Percentiles rank a stretch among this genome's conserved stretches.
Conservation (phyloP, 768 basidiomycete species). For the Chalciporus chontae region DNA sequence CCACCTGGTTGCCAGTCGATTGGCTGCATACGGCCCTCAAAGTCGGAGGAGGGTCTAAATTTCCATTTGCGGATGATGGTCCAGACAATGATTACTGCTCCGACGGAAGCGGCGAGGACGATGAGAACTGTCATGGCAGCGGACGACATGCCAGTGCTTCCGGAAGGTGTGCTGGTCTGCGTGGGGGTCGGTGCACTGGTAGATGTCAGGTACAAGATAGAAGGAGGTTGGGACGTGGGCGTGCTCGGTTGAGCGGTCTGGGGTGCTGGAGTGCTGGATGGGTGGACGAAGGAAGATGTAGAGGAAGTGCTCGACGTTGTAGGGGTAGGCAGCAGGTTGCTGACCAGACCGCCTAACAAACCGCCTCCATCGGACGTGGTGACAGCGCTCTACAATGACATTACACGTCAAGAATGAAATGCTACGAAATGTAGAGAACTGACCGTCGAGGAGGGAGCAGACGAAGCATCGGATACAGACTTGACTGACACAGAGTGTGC, state of each 20-base stretch:
- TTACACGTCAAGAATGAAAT: conserved; percentile 1
- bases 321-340: conserved; percentile 13
- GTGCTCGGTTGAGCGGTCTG: conserved; percentile 21
- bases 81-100: conserved; percentile 72
- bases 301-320: conserved; percentile 14
- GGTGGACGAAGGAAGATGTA: conserved; percentile 12
- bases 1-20: conserved; percentile 81
- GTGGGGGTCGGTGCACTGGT: conserved; percentile 19
- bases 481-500: conserved; percentile 13
- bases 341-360: conserved; percentile 9
- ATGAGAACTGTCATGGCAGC: conserved; percentile 60
- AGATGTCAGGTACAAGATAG: conserved; percentile 38
- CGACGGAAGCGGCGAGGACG: conserved; percentile 64
- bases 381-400: conserved; percentile 11
- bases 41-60: conserved; percentile 73
- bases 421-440: conserved; percentile 3
- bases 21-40: conserved; percentile 81
- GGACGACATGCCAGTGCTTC: conserved; percentile 38
- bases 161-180: conserved; percentile 14
- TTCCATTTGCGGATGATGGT: conserved; percentile 93
- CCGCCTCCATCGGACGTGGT: conserved; percentile 3
- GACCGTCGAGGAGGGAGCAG: conserved; percentile 21
- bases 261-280: conserved; percentile 12
- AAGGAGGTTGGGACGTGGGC: conserved; percentile 47
- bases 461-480: conserved; percentile 8